Percentiles rank a stretch among this genome's conserved stretches.
Conservation (phyloP, 495 filamentous ascomycete genomes). For the Lindgomyces ingoldianus region DNA sequence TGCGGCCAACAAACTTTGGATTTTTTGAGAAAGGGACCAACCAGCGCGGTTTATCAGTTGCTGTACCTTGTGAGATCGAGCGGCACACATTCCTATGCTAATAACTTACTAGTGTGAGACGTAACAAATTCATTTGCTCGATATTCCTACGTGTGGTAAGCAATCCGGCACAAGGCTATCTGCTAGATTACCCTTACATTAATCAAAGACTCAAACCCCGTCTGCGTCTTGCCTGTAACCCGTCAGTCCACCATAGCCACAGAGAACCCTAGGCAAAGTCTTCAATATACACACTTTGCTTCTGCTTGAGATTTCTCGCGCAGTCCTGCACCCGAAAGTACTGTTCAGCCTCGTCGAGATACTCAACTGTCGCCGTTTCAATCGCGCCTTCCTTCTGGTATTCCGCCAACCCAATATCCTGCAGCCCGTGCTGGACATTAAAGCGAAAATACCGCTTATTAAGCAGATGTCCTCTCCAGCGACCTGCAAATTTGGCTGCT, state of each 20-base stretch:
- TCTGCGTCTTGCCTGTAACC: neutral
- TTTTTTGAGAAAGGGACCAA: neutral
- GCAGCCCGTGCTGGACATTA: constrained; percentile 34
- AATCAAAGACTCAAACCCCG: neutral
- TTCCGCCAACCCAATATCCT: constrained; percentile 10
- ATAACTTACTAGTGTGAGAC: neutral
- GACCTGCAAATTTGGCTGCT: neutral
- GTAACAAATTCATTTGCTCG: neutral
- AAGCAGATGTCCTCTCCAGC: neutral
- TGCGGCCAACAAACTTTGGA: neutral
- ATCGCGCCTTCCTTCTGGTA: constrained; percentile 6
- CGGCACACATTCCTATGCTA: neutral
- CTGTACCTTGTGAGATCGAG: neutral
- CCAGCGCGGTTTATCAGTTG: neutral
- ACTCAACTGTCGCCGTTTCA: constrained; percentile 2
- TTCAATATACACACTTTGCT: constrained; percentile 29
- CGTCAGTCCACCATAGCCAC: neutral
- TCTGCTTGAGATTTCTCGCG: constrained; percentile 37
- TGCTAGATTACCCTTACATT: neutral
- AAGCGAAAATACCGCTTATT: constrained; percentile 29
- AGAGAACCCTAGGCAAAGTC: neutral
- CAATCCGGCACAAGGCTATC: neutral
- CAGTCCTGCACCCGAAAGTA: constrained; percentile 22
- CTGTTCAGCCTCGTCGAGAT: constrained; percentile 1
- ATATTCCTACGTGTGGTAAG: neutral